Base-by-base conservation (phyloP, 1,284 basidiomycete species). In the Ceratobasidium sp. region DNA sequence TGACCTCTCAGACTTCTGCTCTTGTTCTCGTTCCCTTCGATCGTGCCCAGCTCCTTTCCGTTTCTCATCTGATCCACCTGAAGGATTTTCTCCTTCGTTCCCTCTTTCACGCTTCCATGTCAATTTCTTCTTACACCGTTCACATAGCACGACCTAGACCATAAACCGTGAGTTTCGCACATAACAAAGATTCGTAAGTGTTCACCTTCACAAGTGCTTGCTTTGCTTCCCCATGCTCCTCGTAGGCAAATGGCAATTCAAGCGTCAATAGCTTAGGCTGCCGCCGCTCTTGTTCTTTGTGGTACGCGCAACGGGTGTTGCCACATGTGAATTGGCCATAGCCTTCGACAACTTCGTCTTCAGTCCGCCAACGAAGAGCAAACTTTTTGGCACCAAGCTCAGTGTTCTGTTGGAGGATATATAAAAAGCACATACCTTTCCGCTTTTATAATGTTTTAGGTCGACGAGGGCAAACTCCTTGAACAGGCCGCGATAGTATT, bases 391-490 rank as follows among this genome's bases (percentile, higher is more conserved):
- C 1, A 26, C 45, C 4, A 42, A 15, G 67, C 31, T 45, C 26
- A 73, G 33, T 15, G 23, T 37, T 6, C 20, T 20, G 53, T 47
- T 66, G 53, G 47, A 6, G 20, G 47, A 76, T 53, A 49, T 11
- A 3, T n/a, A 17, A 54, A 31, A 64, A 23, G n/a, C 7, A 53
- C n/a, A 1, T 63, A 95, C 94, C 77, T 92, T 92, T n/a, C 94
- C 94, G 0, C 92, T 91, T 85, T 96, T 97, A 87, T 93, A 97
- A 82, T 97, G 96, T 84, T 97, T 97, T 78, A 98, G 85, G 84
- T 98, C 94, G 82, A 96, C 95, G 60, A 98, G 86, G 0, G 95
- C 95, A 82, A 92, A 97, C 84, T 98, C 96, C 78, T 94, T 92
- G 82, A 95, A 97, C 6, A 98, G 88, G 80, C 86, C 92, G 17